These are phyloP conservation scores for Elaeagnus macrophylla DNA, from an alignment of 306 rosid genomes.

Conservation along the genomic window DNA sequence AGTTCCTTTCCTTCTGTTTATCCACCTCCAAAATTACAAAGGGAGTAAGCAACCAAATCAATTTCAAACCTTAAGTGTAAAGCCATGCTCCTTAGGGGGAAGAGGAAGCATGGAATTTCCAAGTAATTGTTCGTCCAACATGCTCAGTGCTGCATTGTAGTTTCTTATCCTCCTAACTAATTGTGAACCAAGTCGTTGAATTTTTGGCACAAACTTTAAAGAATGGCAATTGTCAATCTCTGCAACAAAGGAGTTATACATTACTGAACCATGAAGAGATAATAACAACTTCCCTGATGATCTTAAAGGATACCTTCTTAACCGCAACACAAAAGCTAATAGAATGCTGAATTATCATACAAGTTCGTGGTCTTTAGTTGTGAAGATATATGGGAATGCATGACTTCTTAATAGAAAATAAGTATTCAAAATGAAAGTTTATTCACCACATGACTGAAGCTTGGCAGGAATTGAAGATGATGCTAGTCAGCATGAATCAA, in stretches of 20 bases:
- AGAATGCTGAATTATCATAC: too few relatives aligned
- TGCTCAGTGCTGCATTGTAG: slow-evolving; percentile 34
- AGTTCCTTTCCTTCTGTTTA: slow-evolving; percentile 66
- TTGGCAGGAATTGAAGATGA: too few relatives aligned
- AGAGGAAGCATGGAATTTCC: slow-evolving; percentile 51
- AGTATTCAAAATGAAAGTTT: too few relatives aligned
- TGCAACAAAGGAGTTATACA: slow-evolving; percentile 23
- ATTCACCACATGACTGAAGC: too few relatives aligned
- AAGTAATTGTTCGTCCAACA: slow-evolving; percentile 61
- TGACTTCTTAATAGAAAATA: too few relatives aligned
- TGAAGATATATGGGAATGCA: too few relatives aligned
- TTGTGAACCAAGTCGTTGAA: slow-evolving; percentile 61
- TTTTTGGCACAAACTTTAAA: slow-evolving; percentile 60
- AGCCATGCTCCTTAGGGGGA: slow-evolving; percentile 39
- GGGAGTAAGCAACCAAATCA: slow-evolving; percentile 92
- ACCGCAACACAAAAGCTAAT: too few relatives aligned
- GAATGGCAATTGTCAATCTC: slow-evolving; percentile 88
- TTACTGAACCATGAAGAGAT: neutral
- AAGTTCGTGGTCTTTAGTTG: too few relatives aligned
- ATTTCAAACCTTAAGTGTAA: slow-evolving; percentile 88
- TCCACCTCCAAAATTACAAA: slow-evolving; percentile 91
- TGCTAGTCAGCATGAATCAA: neutral
- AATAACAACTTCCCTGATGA: neutral
- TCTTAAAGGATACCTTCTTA: too few relatives aligned
- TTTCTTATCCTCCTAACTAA: slow-evolving; percentile 68